phyloP scores from a whole-genome alignment of 2,329 filamentous ascomycete genomes.

The Fragosphaeria purpurea region DNA sequence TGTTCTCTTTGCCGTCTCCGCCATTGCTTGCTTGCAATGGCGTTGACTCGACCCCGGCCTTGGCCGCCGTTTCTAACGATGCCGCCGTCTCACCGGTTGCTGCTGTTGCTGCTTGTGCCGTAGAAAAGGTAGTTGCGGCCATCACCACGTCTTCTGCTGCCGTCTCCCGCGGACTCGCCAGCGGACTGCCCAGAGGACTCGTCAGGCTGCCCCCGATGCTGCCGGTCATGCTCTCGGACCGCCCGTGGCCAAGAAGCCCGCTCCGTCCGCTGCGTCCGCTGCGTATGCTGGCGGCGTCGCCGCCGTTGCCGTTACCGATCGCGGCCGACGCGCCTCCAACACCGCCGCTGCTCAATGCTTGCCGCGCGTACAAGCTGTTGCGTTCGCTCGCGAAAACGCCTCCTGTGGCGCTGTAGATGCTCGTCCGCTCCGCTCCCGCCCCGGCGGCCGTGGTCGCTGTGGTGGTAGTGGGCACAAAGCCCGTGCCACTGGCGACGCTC shows the following conservation, averaged over 20 bases:
- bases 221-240: conserved; percentile 72
- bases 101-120: neutral
- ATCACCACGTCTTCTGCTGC: neutral
- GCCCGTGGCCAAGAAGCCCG: conserved; percentile 63
- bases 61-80: no score
- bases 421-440: conserved; percentile 52
- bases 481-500: conserved; percentile 15
- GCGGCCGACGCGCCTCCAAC: conserved; percentile 28
- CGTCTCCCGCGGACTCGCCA: conserved; percentile 35
- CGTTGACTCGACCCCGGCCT: no score
- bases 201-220: conserved; percentile 52
- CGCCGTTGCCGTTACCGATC: conserved; percentile 20
- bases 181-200: conserved; percentile 49
- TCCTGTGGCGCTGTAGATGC: conserved; percentile 67
- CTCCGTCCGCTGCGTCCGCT: conserved; percentile 79
- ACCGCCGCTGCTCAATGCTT: conserved; percentile 7
- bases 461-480: conserved; percentile 27
- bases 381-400: conserved; percentile 61
- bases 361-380: conserved; percentile 63
- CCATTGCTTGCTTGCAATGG: no score
- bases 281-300: conserved; percentile 61
- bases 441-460: conserved; percentile 14
- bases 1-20: no score
- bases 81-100: neutral
- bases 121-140: neutral